phyloP scores from a whole-genome alignment of 164 flowering plant genomes.

The Aristolochia contorta region DNA sequence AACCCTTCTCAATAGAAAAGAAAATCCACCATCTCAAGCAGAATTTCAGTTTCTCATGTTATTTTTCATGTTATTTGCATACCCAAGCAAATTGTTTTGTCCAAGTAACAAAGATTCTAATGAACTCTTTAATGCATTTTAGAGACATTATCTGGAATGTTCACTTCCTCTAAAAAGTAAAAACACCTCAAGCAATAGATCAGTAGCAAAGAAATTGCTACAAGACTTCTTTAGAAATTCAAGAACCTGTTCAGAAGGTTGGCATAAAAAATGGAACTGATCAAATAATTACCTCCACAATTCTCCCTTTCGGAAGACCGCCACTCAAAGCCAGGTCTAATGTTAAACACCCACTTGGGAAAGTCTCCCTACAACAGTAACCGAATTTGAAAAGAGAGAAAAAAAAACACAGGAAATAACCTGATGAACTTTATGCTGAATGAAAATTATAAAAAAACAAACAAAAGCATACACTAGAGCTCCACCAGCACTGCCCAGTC shows the following conservation, averaged over 20 bases:
- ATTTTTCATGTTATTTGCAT: too few relatives aligned
- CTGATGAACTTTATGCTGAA: background rate
- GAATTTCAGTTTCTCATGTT: too few relatives aligned
- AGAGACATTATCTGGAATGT: too few relatives aligned
- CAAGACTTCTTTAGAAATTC: background rate
- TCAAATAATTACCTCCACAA: slow-evolving; percentile 65
- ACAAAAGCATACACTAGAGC: slow-evolving; percentile 73
- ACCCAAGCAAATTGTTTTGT: too few relatives aligned
- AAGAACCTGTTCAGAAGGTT: background rate
- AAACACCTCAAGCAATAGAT: too few relatives aligned
- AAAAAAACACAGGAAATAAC: background rate
- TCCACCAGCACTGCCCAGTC: slow-evolving; percentile 98
- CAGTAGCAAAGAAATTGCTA: too few relatives aligned
- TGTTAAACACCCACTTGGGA: slow-evolving; percentile 96
- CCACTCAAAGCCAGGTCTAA: slow-evolving; percentile 94
- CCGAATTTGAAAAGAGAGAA: background rate
- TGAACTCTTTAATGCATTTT: too few relatives aligned
- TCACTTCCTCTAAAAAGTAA: too few relatives aligned
- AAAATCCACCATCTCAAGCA: too few relatives aligned
- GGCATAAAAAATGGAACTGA: background rate
- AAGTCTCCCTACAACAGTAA: slow-evolving; percentile 68
- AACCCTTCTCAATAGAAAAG: too few relatives aligned
- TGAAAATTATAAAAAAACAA: background rate
- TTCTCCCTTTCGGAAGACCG: slow-evolving; percentile 95
- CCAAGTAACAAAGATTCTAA: too few relatives aligned